Conservation (phyloP, 306 rosid genomes). For the Castanospermum australe region DNA sequence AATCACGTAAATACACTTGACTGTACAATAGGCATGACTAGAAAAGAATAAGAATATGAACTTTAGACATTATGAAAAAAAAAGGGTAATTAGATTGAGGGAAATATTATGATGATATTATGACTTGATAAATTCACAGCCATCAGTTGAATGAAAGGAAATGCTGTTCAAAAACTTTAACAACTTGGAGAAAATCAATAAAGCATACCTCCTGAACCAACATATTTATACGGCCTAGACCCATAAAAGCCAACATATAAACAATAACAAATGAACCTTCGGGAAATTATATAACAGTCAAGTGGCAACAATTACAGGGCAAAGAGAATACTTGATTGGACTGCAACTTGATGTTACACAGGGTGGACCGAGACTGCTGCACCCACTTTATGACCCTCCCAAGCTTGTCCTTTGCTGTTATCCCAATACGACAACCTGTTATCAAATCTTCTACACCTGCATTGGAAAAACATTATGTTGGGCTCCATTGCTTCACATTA, state of each 20-base stretch:
- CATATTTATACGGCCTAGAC: not conserved
- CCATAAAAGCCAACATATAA: not conserved
- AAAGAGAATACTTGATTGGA: slow-evolving; percentile 39
- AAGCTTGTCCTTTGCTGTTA: slow-evolving; percentile 57
- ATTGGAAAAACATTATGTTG: not conserved
- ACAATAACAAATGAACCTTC: not conserved
- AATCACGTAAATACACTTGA: not conserved
- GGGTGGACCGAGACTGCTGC: slow-evolving; percentile 44
- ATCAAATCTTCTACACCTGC: slow-evolving; percentile 62
- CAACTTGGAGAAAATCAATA: not conserved
- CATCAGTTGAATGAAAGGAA: not conserved
- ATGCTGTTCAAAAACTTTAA: not conserved
- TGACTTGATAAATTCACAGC: not conserved
- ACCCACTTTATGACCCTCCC: slow-evolving; percentile 71
- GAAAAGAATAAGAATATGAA: not conserved
- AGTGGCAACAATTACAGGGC: not conserved
- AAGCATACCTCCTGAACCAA: not conserved
- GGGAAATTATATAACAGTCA: not conserved
- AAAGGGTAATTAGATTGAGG: not conserved
- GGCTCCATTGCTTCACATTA: not conserved
- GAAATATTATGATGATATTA: slow-evolving; percentile 10
- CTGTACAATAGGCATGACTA: slow-evolving; percentile 10
- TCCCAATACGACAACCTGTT: slow-evolving; percentile 59
- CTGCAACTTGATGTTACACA: slow-evolving; percentile 36
- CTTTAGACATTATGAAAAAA: not conserved